phyloP scores from a whole-genome alignment of 148 eudicot species.

The Euryodendron excelsum region DNA sequence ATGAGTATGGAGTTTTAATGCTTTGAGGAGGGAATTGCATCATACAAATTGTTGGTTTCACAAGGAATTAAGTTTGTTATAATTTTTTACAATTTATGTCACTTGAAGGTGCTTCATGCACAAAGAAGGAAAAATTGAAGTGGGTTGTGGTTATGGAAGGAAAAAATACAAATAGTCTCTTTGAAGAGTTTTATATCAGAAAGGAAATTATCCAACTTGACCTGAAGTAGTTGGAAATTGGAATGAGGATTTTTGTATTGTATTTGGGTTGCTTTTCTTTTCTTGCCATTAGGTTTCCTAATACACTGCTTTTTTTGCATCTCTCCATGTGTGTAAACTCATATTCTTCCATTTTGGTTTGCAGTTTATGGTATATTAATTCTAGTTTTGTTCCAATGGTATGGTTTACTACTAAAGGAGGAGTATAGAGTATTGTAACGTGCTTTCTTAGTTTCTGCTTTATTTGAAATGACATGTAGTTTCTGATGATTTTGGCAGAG shows the following conservation, averaged over 20 bases:
- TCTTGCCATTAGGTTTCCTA: neutral
- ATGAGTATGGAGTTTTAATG: neutral
- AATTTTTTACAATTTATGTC: neutral
- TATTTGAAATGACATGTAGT: slow-evolving; percentile 3
- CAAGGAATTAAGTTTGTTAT: too few species aligned
- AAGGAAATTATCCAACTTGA: too few species aligned
- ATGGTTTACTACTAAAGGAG: neutral
- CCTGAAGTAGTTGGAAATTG: too few species aligned
- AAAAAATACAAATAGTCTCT: too few species aligned
- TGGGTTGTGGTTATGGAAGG: neutral
- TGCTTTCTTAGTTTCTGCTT: neutral
- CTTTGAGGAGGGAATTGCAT: neutral
- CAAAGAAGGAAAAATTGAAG: neutral
- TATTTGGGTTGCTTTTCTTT: neutral
- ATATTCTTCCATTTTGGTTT: neutral
- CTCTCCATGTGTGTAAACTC: neutral
- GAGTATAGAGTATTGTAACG: neutral
- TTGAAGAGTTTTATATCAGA: too few species aligned
- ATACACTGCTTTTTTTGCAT: neutral
- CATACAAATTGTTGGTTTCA: neutral
- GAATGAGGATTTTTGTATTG: neutral
- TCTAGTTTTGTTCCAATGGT: neutral
- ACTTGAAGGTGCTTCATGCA: neutral
- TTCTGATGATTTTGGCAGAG: slow-evolving; percentile 43
- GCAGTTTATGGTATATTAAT: neutral